These are phyloP conservation scores for Leccinum truebloodii DNA, from an alignment of 768 basidiomycete genomes.

Conservation along the genomic window DNA sequence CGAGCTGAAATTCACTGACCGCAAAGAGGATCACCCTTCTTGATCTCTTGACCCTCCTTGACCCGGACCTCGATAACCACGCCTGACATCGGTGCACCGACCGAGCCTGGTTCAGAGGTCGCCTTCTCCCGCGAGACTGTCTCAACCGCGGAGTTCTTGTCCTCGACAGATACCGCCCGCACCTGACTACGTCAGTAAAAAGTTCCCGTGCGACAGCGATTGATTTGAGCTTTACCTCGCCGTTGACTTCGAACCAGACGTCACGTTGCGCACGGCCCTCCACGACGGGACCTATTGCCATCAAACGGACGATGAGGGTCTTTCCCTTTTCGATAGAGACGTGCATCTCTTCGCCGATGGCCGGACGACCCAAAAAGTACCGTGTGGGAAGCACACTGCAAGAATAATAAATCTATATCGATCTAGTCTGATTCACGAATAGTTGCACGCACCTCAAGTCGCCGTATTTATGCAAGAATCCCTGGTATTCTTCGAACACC, in stretches of 20 bases:
- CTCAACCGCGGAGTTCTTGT: slow-evolving; percentile 96
- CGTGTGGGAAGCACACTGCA: slow-evolving; percentile 92
- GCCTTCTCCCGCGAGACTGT: slow-evolving; percentile 95
- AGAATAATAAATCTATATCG: slow-evolving; percentile 17
- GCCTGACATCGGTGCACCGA: slow-evolving; percentile 97
- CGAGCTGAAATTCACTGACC: slow-evolving; percentile 49
- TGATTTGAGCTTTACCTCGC: slow-evolving; percentile 60
- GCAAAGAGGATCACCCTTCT: slow-evolving; percentile 95
- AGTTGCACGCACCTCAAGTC: slow-evolving; percentile 72
- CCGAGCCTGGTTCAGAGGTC: slow-evolving; percentile 90
- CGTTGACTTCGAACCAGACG: slow-evolving; percentile 98
- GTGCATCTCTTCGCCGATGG: slow-evolving; percentile 93
- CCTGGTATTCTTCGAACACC: slow-evolving; percentile 97
- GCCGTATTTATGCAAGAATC: slow-evolving; percentile 94
- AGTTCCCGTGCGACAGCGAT: slow-evolving; percentile 13
- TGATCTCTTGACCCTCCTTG: slow-evolving; percentile 96
- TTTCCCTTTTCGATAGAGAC: slow-evolving; percentile 96
- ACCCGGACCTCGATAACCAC: slow-evolving; percentile 98
- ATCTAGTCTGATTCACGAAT: slow-evolving; percentile 4
- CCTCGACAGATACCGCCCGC: slow-evolving; percentile 93
- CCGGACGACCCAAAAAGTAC: slow-evolving; percentile 93
- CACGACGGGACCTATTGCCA: slow-evolving; percentile 93
- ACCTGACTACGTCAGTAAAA: slow-evolving; percentile 50
- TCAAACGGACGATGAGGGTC: slow-evolving; percentile 92
- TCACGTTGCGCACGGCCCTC: slow-evolving; percentile 91